Conservation (phyloP, 495 filamentous ascomycete species). For the Penicillium maclennaniae region DNA sequence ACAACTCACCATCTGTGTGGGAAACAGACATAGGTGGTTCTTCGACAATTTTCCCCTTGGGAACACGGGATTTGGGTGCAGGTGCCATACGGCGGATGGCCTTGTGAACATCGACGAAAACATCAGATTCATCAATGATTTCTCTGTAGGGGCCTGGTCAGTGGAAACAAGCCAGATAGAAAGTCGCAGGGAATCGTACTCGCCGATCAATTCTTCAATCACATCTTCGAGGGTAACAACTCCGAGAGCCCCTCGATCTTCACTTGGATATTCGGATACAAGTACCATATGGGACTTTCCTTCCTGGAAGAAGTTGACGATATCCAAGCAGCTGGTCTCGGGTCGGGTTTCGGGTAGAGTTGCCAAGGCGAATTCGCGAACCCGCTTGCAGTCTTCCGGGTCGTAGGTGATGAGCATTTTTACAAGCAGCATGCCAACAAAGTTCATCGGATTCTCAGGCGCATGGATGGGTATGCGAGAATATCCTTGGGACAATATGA, state of each 20-base stretch:
- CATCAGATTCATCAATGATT: conserved; percentile 87
- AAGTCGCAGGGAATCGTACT: conserved; percentile 54
- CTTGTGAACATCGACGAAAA: conserved; percentile 95
- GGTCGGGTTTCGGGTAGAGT: conserved; percentile 92
- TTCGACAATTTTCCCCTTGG: conserved; percentile 56
- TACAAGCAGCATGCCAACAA: conserved; percentile 94
- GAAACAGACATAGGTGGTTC: conserved; percentile 35
- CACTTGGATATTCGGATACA: conserved; percentile 83
- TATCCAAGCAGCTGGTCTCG: conserved; percentile 94
- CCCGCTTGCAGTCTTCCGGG: conserved; percentile 80
- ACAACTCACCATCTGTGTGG: conserved; percentile 29
- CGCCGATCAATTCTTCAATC: conserved; percentile 96
- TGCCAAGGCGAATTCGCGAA: conserved; percentile 85
- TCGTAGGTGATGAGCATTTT: conserved; percentile 99
- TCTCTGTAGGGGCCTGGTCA: conserved; percentile 44
- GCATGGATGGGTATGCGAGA: conserved; percentile 93
- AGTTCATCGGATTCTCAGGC: conserved; percentile 77
- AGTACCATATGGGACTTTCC: conserved; percentile 99
- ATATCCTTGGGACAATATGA: conserved; percentile 87
- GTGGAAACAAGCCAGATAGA: conserved; percentile 16
- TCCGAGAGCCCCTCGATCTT: conserved; percentile 82
- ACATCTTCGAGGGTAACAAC: conserved; percentile 97
- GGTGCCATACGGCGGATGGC: conserved; percentile 79
- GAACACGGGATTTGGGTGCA: conserved; percentile 58
- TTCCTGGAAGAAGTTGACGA: conserved; percentile 99